Conservation (phyloP, 352 stramenopile species). For the Blastocystis sp. region DNA sequence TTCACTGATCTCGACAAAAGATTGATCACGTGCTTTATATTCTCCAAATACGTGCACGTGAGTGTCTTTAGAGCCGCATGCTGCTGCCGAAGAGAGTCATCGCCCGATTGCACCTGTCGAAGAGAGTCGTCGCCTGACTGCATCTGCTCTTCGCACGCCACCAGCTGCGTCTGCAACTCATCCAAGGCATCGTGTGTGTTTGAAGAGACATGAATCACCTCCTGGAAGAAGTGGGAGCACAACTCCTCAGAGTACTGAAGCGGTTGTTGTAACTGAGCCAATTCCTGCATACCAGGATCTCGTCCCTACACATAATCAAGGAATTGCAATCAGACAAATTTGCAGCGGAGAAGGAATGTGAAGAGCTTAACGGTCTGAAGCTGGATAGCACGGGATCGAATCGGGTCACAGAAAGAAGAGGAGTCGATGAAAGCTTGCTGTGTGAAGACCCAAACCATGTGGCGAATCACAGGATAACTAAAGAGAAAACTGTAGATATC, state of each 20-base stretch:
- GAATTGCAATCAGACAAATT: not conserved
- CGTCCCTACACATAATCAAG: not conserved
- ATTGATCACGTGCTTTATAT: not conserved
- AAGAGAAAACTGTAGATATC: not conserved
- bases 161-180: not conserved
- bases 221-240: not conserved
- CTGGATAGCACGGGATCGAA: not conserved
- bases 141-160: not conserved
- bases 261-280: not conserved
- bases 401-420: not conserved
- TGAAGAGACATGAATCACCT: not conserved
- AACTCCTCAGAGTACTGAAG: not conserved
- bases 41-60: not conserved
- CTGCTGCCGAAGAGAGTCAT: not conserved
- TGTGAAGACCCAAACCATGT: not conserved
- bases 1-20: not conserved
- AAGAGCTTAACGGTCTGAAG: conserved; percentile 19
- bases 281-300: not conserved
- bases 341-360: not conserved
- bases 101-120: not conserved
- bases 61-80: not conserved
- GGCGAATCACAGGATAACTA: not conserved
- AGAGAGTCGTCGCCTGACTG: not conserved
- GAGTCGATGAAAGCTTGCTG: conserved; percentile 43
- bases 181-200: conserved; percentile 16